A percentile compares a stretch with the other conserved stretches of the same genome.
Evolutionary conservation across 2,329 filamentous ascomycete genomes (phyloP).

Genomic region (Diaporthe ilicicola): DNA sequence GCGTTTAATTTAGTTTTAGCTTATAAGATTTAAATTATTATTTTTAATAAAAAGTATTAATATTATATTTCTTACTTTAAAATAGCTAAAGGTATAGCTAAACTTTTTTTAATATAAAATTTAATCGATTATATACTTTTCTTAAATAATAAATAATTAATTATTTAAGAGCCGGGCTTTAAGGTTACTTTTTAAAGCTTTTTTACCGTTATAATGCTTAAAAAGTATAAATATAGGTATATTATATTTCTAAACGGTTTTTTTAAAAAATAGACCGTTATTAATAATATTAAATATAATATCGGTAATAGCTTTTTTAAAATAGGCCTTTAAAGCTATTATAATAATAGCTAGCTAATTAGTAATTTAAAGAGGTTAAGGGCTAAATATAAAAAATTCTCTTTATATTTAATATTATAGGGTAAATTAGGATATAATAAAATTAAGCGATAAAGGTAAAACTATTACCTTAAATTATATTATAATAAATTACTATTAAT

Average conservation of each 20-base stretch:
- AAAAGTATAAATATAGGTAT: neutral
- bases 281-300: neutral
- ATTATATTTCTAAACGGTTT: neutral
- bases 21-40: neutral
- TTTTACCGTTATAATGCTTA: neutral
- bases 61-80: neutral
- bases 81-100: neutral
- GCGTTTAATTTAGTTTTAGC: neutral
- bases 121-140: neutral
- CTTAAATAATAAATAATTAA: neutral
- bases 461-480: neutral
- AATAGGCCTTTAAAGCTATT: neutral
- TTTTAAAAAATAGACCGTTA: neutral
- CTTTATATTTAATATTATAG: neutral
- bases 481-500: neutral
- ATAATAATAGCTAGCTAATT: neutral
- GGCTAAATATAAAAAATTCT: neutral
- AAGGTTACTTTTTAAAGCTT: neutral
- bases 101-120: neutral
- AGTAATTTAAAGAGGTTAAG: neutral
- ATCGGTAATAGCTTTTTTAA: neutral
- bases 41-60: neutral
- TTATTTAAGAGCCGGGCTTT: neutral
- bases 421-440: neutral
- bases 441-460: neutral